phyloP scores from a whole-genome alignment of 2,329 filamentous ascomycete genomes.

The Aspergillus sp. region DNA sequence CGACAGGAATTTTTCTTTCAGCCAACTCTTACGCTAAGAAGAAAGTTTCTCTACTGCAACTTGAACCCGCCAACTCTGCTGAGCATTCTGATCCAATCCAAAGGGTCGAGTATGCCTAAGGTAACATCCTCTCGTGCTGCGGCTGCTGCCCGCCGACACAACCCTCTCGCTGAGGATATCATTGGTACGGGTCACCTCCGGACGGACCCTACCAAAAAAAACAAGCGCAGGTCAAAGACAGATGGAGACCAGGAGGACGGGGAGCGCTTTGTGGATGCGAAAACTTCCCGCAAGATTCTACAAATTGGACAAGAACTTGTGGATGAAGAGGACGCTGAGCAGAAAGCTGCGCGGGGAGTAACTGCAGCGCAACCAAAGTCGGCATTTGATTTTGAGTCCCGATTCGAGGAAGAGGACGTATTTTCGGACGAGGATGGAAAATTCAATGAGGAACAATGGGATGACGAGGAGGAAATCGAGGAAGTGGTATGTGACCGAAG shows the following conservation, averaged over 20 bases:
- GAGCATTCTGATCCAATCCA: not conserved
- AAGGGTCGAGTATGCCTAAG: slow-evolving; percentile 69
- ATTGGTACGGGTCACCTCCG: slow-evolving; percentile 68
- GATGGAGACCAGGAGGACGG: slow-evolving; percentile 60
- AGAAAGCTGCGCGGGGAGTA: slow-evolving; percentile 34
- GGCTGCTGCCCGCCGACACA: slow-evolving; percentile 69
- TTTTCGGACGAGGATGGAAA: slow-evolving; percentile 55
- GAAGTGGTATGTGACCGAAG: slow-evolving; percentile 36
- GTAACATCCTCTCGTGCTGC: slow-evolving; percentile 59
- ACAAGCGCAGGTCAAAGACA: slow-evolving; percentile 59
- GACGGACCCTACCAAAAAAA: slow-evolving; percentile 70
- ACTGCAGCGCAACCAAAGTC: slow-evolving; percentile 53
- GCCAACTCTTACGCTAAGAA: not conserved
- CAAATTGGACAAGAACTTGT: slow-evolving; percentile 84
- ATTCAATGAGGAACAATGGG: slow-evolving; percentile 65
- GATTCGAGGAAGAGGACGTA: slow-evolving; percentile 60
- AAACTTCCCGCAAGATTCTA: slow-evolving; percentile 83
- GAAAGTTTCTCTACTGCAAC: not conserved
- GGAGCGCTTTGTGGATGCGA: slow-evolving; percentile 79
- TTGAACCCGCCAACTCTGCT: not conserved
- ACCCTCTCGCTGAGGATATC: slow-evolving; percentile 88
- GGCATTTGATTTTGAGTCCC: slow-evolving; percentile 77
- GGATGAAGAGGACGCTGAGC: slow-evolving; percentile 70
- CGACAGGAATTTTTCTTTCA: not conserved
- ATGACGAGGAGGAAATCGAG: slow-evolving; percentile 70